These are phyloP conservation scores for Punica granatum DNA, from an alignment of 345 rosid species.

Conservation along the genomic window DNA sequence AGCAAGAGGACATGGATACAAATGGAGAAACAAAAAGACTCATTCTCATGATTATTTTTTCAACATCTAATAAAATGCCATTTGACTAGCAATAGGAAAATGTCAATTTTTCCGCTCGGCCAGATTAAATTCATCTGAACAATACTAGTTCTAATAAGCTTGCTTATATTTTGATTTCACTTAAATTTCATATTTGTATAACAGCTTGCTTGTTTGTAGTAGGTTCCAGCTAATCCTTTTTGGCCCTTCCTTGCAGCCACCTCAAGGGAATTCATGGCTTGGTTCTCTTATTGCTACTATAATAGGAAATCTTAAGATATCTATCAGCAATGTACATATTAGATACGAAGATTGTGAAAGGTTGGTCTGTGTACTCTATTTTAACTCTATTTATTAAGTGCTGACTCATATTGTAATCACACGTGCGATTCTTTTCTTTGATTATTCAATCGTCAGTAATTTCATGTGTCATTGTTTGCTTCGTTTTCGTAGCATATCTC, in stretches of 20 bases:
- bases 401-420: background rate
- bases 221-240: constrained; percentile 10
- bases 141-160: background rate
- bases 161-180: background rate
- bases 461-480: constrained; percentile 1
- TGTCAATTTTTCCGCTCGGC: background rate
- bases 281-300: constrained; percentile 89
- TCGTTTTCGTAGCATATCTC: constrained; percentile 12
- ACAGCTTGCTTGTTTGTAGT: background rate
- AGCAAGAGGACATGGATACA: background rate
- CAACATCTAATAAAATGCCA: too few relatives aligned
- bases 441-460: background rate
- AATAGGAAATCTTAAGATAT: constrained; percentile 94
- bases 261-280: constrained; percentile 87
- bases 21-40: background rate
- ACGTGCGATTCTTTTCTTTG: background rate
- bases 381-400: constrained; percentile 10
- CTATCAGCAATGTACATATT: constrained; percentile 95
- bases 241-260: constrained; percentile 47
- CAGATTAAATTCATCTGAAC: background rate
- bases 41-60: background rate
- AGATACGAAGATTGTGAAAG: constrained; percentile 90
- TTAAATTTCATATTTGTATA: too few relatives aligned
- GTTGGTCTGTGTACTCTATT: constrained; percentile 32
- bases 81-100: background rate